Base-by-base conservation (phyloP, 164 flowering plant species). In the Sextonia rubra region DNA sequence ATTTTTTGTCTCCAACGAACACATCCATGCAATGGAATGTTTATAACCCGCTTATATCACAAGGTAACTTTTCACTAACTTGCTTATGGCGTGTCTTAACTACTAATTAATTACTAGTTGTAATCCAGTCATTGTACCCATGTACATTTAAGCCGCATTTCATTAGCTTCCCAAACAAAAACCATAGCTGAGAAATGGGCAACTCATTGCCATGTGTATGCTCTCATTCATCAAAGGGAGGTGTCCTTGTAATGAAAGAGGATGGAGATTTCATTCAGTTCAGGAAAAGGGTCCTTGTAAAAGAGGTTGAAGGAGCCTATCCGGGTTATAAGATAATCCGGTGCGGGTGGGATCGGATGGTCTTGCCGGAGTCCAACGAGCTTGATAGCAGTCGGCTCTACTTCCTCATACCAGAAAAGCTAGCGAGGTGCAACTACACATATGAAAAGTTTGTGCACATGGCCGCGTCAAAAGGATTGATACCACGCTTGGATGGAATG, bases 161-260 rank as follows among this genome's bases (percentile, higher is more conserved):
- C 24, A 24, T 24, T 61, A 61, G 24, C 64, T 24, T 61, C 1
- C 47, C 14, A 49, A 69, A 27, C 60, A 32, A 26, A n/a, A 30
- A 7, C 11, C 14, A 15, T 6, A 14, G 44, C n/a, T 22, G n/a
- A 12, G 61, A 48, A 5, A 71, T 71, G 74, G 74, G 74, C 15
- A 47, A 24, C 44, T 37, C 55, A 23, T 37, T 62, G 18, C 24
- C 67, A 63, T 71, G 74, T 12, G 7, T 44, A 47, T 71, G 74
- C 68, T 1, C 60, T 7, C 23, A 20, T 48, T 37, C 64, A 58
- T 48, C 26, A 22, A 56, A 66, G 30, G 55, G 55, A 6, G 60
- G 23, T 5, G 73, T 75, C 69, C 12, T 62, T 63, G 63, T 75
- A 24, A 75, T 75, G 77, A 69, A 69, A 63, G 69, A 63, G 55